phyloP scores from a whole-genome alignment of 2,329 filamentous ascomycete species.

The Claviceps sp. region DNA sequence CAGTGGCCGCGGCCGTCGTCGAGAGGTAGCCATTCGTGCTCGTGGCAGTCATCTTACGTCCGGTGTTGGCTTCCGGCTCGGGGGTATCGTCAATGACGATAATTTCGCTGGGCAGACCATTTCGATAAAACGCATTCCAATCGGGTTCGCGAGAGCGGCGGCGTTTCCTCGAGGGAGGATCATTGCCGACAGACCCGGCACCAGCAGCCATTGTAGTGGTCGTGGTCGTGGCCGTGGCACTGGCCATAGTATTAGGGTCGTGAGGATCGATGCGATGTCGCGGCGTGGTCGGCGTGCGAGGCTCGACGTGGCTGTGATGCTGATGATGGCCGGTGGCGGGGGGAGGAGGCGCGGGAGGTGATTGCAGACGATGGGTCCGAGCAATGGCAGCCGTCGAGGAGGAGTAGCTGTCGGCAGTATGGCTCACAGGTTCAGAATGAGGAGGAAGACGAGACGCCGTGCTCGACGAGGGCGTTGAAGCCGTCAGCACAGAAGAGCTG shows the following conservation, averaged over 20 bases:
- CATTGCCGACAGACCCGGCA: constrained; percentile 18
- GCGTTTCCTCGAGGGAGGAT: constrained; percentile 31
- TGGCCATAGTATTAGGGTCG: constrained; percentile 12
- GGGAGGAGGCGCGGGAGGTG: constrained; percentile 18
- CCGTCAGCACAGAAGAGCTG: constrained; percentile 10
- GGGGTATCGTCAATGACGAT: constrained; percentile 73
- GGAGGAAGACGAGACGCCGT: constrained; percentile 13
- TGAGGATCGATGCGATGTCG: constrained; percentile 8
- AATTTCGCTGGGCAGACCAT: constrained; percentile 71
- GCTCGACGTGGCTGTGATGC: constrained; percentile 9
- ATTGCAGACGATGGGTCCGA: constrained; percentile 13
- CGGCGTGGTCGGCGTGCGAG: constrained; percentile 11
- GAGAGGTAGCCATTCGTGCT: constrained; percentile 16
- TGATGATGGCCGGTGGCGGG: constrained; percentile 15
- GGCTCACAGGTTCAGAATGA: constrained; percentile 15
- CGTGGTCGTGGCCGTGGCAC: constrained; percentile 3
- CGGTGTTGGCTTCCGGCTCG: constrained; percentile 34
- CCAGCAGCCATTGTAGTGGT: constrained; percentile 3
- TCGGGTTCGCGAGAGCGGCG: constrained; percentile 53
- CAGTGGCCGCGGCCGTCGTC: constrained; percentile 13
- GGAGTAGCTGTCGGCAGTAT: constrained; percentile 15
- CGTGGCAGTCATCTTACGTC: constrained; percentile 21
- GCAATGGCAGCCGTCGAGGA: constrained; percentile 20
- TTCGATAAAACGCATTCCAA: constrained; percentile 72
- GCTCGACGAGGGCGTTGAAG: constrained; percentile 12